Base-by-base conservation (phyloP, 805 yeast species). In the Lipomyces chichibuensis region DNA sequence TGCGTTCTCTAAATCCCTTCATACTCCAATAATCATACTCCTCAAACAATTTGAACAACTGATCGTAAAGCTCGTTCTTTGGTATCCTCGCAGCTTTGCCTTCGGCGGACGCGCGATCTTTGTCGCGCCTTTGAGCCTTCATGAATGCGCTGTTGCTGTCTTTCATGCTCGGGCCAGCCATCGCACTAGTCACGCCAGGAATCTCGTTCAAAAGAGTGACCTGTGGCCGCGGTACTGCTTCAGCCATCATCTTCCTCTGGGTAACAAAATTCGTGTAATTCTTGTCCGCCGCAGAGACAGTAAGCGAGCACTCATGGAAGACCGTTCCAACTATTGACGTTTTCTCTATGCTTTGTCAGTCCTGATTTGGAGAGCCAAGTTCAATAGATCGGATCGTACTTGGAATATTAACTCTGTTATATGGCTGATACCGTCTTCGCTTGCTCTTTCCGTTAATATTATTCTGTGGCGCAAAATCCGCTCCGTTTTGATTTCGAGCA, bases 21-120 rank as follows among this genome's bases (percentile, higher is more conserved):
- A 95, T 84, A 11, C 95, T 88, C 99, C 99, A 95, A 78, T 93
- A 95, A 76, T 94, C 98, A 77, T 90, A 92, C 77, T 93, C 96
- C 78, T 92, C 97, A 78, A 95, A 95, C 74, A 94, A 82, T 73
- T 89, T 85, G 85, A 95, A 95, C 72, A 95, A 80, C 72, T 91
- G 80, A 78, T 93, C 97, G 83, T 94, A 84, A 65, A 95, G 84
- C 70, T 92, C 98, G 77, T 90, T 91, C 80, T 91, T 88, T 51
- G 97, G 97, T 89, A 95, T 91, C 77, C 99, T 86, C 71, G 90
- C 91, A 43, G 98, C 96, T 75, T 96, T 88, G 61, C 95, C 96
- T 72, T 91, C 96, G 27, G 82, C 79, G 11, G 81, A 80, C 64
- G 61, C 62, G 23, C 71, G 67, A 43, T 72, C 82, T 77, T 65